A percentile compares a stretch with the other conserved stretches of the same genome.
Conservation (phyloP, 352 stramenopile genomes). For the Pythium coloratum region DNA sequence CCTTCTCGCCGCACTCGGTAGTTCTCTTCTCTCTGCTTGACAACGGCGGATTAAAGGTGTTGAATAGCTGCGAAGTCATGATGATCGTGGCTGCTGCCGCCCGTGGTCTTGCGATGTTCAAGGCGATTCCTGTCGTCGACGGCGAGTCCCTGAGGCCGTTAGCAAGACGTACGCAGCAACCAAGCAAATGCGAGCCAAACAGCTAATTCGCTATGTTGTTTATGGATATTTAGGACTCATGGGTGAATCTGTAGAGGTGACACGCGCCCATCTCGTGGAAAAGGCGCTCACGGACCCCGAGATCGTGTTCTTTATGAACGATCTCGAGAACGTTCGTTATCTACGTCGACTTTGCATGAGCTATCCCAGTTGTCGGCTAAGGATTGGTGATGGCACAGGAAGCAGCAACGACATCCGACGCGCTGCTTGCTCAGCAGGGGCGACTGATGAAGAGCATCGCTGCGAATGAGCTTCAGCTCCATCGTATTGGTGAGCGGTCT, state of each 20-base stretch:
- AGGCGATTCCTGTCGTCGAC: slow-evolving; percentile 31
- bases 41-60: slow-evolving; percentile 52
- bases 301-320: slow-evolving; percentile 79
- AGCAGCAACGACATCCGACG: slow-evolving; percentile 43
- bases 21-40: slow-evolving; percentile 64
- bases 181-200: not conserved
- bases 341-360: not conserved
- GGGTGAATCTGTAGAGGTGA: slow-evolving; percentile 41
- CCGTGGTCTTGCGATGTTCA: slow-evolving; percentile 58
- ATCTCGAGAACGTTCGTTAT: slow-evolving; percentile 49
- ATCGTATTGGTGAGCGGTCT: slow-evolving; percentile 18
- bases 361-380: not conserved
- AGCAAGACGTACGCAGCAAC: slow-evolving; percentile 39
- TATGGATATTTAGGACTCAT: slow-evolving; percentile 40
- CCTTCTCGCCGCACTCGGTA: slow-evolving; percentile 17
- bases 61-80: slow-evolving; percentile 63
- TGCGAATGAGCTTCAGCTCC: slow-evolving; percentile 43
- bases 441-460: slow-evolving; percentile 43
- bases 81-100: slow-evolving; percentile 53
- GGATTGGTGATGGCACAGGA: slow-evolving; percentile 23
- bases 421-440: slow-evolving; percentile 49
- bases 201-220: not conserved
- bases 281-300: slow-evolving; percentile 67
- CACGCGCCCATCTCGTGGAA: slow-evolving; percentile 42
- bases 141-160: slow-evolving; percentile 27